Evolutionary conservation across 805 yeast genomes (phyloP).

Genomic region (Yamadazyma philogaea): DNA sequence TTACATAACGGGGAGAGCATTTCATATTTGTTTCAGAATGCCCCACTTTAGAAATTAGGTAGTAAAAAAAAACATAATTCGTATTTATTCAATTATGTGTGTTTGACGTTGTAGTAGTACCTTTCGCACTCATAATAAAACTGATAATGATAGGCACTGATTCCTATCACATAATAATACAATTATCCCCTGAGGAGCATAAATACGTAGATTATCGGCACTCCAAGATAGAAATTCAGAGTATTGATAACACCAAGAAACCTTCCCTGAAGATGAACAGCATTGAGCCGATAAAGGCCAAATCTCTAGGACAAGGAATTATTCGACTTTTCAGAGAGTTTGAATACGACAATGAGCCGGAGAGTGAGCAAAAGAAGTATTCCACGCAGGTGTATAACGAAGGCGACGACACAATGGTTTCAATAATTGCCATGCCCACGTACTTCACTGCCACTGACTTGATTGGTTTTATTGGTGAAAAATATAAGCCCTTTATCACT

Average conservation of each 20-base stretch:
- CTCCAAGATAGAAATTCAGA: conserved; percentile 28
- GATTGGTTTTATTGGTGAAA: conserved; percentile 74
- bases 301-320: conserved; percentile 69
- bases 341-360: conserved; percentile 23
- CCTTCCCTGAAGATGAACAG: conserved; percentile 16
- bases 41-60: conserved; percentile 23
- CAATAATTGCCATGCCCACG: conserved; percentile 82
- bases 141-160: conserved; percentile 34
- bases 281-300: conserved; percentile 56
- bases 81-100: conserved; percentile 1
- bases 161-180: conserved; percentile 35
- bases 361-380: background rate
- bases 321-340: conserved; percentile 63
- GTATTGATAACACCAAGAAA: conserved; percentile 21
- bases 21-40: conserved; percentile 76
- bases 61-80: background rate
- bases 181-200: conserved; percentile 15
- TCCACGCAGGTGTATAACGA: conserved; percentile 10
- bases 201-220: conserved; percentile 28
- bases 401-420: conserved; percentile 65
- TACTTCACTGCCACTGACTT: conserved; percentile 84
- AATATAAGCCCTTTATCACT: conserved; percentile 50
- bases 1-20: conserved; percentile 96
- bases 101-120: background rate
- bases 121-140: background rate